Evolutionary conservation across 2,329 filamentous ascomycete genomes (phyloP), one percentile per base, ranked within the genome.

Genomic region (Scleromitrula shiraiana): DNA sequence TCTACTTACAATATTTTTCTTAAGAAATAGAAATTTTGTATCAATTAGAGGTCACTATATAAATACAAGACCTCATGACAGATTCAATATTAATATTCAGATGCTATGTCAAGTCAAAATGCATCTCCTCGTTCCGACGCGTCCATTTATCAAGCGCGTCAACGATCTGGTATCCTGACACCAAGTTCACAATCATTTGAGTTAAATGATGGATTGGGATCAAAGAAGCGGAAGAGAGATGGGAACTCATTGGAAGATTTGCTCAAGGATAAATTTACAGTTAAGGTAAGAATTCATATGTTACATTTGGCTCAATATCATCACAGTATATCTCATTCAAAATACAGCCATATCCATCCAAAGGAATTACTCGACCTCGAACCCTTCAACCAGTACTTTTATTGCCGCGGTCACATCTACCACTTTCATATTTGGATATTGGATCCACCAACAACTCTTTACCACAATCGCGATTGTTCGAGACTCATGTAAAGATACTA

Each of bases 371-470:
- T 20, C 76, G 74, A 57, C 75, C 78, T 41, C 72, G 74, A 50
- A 72, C 70, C 20, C 67, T 83, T 42, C 73, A 78, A 41, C 79
- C 79, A 3, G 62, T 83, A 42, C 77, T 83, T 71, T 67, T 85
- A 22, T 65, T 86, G 4, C 74, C 78, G 23, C 76, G 83, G 56
- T 71, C 80, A 55, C 67, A 74, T 51, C 69, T 85, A 5, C 69
- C 76, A 5, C 67, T 85, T n/a, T 77, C 79, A 1, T 76, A 64
- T 54, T 73, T 86, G 49, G 82, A 85, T 58, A 70, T 80, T 32
- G 64, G 68, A 19, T 65, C 70, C 9, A 72, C 73, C 8, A 68
- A 69, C 30, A 72, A 70, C 55, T 72, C 73, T 17, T 68, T 80
- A 19, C 68, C 74, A 12, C 68, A 68, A 20, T 74, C 73, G 41